phyloP scores from a whole-genome alignment of 2,329 filamentous ascomycete species.

The Cladophialophora psammophila region DNA sequence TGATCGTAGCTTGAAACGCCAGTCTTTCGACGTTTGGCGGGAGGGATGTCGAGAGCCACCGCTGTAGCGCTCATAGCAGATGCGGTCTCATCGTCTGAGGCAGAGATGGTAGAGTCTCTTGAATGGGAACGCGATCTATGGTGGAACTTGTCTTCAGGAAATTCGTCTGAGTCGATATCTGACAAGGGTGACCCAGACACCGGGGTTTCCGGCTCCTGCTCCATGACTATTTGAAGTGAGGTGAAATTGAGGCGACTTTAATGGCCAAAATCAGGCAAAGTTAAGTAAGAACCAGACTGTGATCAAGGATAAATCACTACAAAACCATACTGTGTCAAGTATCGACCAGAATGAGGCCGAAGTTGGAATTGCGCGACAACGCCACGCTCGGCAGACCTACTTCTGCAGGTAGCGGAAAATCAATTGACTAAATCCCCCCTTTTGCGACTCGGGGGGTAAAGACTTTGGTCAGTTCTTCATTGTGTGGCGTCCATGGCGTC shows the following conservation, averaged over 20 bases:
- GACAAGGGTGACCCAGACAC: slow-evolving; percentile 70
- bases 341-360: neutral
- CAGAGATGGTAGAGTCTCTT: slow-evolving; percentile 44
- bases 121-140: slow-evolving; percentile 56
- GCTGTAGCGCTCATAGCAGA: slow-evolving; percentile 38
- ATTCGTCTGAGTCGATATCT: slow-evolving; percentile 68
- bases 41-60: slow-evolving; percentile 49
- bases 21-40: slow-evolving; percentile 58
- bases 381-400: slow-evolving; percentile 4
- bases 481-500: too few relatives aligned
- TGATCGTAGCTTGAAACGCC: slow-evolving; percentile 54
- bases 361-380: slow-evolving; percentile 1
- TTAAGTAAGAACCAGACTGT: neutral
- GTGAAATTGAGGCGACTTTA: neutral
- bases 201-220: slow-evolving; percentile 34
- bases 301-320: neutral
- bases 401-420: neutral
- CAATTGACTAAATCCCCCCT: too few relatives aligned
- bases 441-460: too few relatives aligned
- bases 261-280: neutral
- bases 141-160: slow-evolving; percentile 65
- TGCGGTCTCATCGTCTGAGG: slow-evolving; percentile 43
- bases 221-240: slow-evolving; percentile 17
- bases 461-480: too few relatives aligned
- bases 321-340: slow-evolving; percentile 1